Evolutionary conservation across 805 yeast species (phyloP).

Genomic region (Hanseniaspora lindneri): DNA sequence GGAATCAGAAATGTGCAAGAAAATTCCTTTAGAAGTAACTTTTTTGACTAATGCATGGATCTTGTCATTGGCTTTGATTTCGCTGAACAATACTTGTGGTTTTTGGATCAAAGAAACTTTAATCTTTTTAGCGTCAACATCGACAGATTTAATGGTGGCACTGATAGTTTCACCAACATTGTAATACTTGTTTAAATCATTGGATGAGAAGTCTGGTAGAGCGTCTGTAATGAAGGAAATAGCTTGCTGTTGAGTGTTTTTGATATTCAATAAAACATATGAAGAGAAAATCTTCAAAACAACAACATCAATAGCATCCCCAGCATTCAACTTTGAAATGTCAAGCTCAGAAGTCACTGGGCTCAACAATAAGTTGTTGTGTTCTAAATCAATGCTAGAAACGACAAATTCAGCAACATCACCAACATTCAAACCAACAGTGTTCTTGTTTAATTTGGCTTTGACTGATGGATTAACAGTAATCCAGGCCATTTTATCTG

Average conservation of each 20-base stretch:
- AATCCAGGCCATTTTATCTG: constrained; percentile 53
- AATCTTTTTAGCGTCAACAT: constrained; percentile 33
- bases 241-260: constrained; percentile 46
- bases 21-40: constrained; percentile 63
- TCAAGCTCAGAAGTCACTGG: not conserved
- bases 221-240: constrained; percentile 68
- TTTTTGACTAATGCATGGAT: constrained; percentile 73
- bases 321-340: constrained; percentile 41
- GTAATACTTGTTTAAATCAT: not conserved
- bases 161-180: constrained; percentile 40
- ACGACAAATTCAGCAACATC: constrained; percentile 7
- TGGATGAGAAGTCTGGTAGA: constrained; percentile 39
- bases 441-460: constrained; percentile 38
- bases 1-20: constrained; percentile 59
- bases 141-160: constrained; percentile 37
- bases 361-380: constrained; percentile 1
- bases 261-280: constrained; percentile 56
- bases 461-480: constrained; percentile 55
- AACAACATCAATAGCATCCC: constrained; percentile 48
- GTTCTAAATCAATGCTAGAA: constrained; percentile 2
- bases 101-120: constrained; percentile 52
- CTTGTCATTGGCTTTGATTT: constrained; percentile 55
- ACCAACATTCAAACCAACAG: not conserved
- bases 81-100: constrained; percentile 37
- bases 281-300: constrained; percentile 47